phyloP scores from a whole-genome alignment of 1,139 yeast species.

The Saccharomyces uvarum region DNA sequence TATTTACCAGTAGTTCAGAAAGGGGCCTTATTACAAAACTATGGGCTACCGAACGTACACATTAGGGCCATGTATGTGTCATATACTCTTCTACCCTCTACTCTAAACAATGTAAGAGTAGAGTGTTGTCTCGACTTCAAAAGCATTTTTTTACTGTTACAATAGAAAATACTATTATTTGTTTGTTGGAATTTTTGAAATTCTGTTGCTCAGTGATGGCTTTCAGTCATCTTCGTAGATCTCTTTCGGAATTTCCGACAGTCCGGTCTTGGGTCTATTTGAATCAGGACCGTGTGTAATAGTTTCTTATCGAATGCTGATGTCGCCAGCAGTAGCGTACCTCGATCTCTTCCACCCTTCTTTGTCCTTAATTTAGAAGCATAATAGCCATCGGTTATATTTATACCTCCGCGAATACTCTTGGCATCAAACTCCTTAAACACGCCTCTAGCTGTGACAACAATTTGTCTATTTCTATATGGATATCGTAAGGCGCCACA shows the following conservation, averaged over 20 bases:
- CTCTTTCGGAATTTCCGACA: constrained; percentile 48
- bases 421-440: constrained; percentile 89
- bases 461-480: constrained; percentile 83
- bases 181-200: constrained; percentile 36
- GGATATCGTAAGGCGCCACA: constrained; percentile 81
- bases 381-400: constrained; percentile 84
- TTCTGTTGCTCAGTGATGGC: constrained; percentile 64
- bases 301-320: constrained; percentile 43
- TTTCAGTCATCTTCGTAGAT: constrained; percentile 46
- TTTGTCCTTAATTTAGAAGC: constrained; percentile 61
- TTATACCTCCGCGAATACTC: constrained; percentile 69
- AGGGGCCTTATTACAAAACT: no score
- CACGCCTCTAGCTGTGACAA: constrained; percentile 85
- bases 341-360: constrained; percentile 37
- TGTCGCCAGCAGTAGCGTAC: constrained; percentile 17
- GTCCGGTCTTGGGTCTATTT: constrained; percentile 49
- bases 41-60: no score
- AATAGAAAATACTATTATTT: background rate
- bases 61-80: no score
- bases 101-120: background rate
- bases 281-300: constrained; percentile 41
- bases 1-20: no score
- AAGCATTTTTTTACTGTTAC: background rate
- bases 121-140: background rate
- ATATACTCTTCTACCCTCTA: no score